Evolutionary conservation across 495 filamentous ascomycete species (phyloP).

Genomic region (Tricharina praecox): DNA sequence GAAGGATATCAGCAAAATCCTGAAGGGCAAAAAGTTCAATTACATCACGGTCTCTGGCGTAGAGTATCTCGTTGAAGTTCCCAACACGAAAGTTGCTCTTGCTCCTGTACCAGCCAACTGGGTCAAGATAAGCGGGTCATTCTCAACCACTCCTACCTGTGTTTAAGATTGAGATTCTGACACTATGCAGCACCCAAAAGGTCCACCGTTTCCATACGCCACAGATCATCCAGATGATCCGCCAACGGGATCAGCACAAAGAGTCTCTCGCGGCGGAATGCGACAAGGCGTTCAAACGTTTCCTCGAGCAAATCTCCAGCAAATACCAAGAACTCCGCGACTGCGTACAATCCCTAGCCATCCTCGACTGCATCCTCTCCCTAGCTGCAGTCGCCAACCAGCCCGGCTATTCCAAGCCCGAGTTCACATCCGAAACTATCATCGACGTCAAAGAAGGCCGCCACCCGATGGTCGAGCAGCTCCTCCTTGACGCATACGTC

Average conservation of each 20-base stretch:
- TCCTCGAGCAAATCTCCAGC: conserved; percentile 55
- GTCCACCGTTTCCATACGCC: conserved; percentile 89
- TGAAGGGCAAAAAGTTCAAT: conserved; percentile 47
- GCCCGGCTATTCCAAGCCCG: conserved; percentile 80
- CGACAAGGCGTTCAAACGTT: conserved; percentile 57
- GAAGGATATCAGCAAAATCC: conserved; percentile 49
- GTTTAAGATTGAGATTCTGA: neutral
- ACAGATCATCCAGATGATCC: conserved; percentile 61
- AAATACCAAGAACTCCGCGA: conserved; percentile 83
- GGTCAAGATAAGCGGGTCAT: conserved; percentile 64
- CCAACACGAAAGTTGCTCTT: conserved; percentile 50
- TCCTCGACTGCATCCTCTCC: conserved; percentile 78
- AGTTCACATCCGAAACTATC: conserved; percentile 35
- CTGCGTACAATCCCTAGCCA: conserved; percentile 67
- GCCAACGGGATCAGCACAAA: conserved; percentile 86
- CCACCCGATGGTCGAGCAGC: conserved; percentile 92
- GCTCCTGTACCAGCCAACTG: conserved; percentile 83
- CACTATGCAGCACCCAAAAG: conserved; percentile 48
- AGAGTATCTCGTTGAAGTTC: conserved; percentile 84
- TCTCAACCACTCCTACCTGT: neutral
- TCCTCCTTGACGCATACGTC: conserved; percentile 74
- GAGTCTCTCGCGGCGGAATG: conserved; percentile 85
- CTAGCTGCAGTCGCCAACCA: conserved; percentile 66
- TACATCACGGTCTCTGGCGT: conserved; percentile 77
- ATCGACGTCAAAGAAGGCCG: conserved; percentile 62